phyloP scores from a whole-genome alignment of 345 rosid species.

The Gossypium anomalum region DNA sequence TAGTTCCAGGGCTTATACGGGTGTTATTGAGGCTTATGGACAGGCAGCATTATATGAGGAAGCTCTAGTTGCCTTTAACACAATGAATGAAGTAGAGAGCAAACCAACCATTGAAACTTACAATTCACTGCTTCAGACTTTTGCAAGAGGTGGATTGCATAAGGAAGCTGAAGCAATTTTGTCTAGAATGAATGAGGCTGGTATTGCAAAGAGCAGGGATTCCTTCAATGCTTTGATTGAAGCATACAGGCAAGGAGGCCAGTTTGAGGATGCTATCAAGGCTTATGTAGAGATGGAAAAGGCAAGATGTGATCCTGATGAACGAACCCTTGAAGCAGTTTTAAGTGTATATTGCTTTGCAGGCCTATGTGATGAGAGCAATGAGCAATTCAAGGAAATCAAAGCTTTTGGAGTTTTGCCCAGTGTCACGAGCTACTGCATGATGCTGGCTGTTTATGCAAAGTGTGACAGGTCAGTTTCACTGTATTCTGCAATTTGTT shows the following conservation, averaged over 20 bases:
- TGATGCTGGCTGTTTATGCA: constrained; percentile 91
- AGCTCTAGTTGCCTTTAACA: constrained; percentile 78
- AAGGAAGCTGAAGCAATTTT: constrained; percentile 66
- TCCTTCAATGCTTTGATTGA: constrained; percentile 90
- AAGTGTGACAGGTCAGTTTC: constrained; percentile 65
- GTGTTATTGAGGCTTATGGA: constrained; percentile 87
- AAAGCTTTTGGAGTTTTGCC: constrained; percentile 72
- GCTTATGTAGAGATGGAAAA: constrained; percentile 85
- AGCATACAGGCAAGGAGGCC: constrained; percentile 86
- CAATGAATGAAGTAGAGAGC: constrained; percentile 85
- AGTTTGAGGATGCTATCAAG: constrained; percentile 88
- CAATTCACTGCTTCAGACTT: constrained; percentile 69
- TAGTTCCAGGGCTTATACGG: constrained; percentile 76
- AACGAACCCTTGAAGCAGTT: constrained; percentile 87
- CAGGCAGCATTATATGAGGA: constrained; percentile 87
- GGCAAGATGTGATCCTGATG: constrained; percentile 75
- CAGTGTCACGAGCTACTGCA: constrained; percentile 86
- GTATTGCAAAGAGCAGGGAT: constrained; percentile 57
- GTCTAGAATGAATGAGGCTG: constrained; percentile 59
- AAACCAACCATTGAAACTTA: constrained; percentile 71
- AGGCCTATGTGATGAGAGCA: constrained; percentile 83
- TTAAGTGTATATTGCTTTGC: constrained; percentile 77
- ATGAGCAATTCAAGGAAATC: constrained; percentile 89
- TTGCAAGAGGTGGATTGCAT: constrained; percentile 85
- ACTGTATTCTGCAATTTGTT: constrained; percentile 10